Conservation (phyloP, 148 eudicot species). For the Fagopyrum esculentum region DNA sequence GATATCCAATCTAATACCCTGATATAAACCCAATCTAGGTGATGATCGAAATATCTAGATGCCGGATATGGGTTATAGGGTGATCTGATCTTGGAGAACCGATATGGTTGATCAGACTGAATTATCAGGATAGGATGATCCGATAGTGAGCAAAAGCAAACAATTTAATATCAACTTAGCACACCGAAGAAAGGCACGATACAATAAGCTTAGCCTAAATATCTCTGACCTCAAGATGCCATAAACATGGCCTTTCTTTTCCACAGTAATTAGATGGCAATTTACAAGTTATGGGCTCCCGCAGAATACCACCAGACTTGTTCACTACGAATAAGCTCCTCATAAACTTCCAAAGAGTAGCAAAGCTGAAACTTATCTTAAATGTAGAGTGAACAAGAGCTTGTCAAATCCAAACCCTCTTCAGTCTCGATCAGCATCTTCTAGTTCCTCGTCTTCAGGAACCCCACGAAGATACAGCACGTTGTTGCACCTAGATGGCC, state of each 20-base stretch:
- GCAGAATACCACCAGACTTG: neutral
- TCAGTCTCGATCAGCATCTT: slow-evolving; percentile 62
- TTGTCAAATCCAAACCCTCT: neutral
- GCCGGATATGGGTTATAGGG: no score
- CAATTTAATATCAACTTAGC: neutral
- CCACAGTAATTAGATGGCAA: neutral
- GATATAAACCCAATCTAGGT: no score
- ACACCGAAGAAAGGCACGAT: neutral
- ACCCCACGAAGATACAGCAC: slow-evolving; percentile 85
- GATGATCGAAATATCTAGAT: no score
- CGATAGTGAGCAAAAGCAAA: neutral
- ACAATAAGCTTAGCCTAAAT: slow-evolving; percentile 1
- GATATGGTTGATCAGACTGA: no score
- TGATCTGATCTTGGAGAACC: no score
- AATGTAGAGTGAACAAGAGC: neutral
- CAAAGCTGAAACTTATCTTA: neutral
- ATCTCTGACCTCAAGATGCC: neutral
- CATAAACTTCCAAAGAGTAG: neutral
- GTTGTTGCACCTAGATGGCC: slow-evolving; percentile 60
- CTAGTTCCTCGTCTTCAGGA: slow-evolving; percentile 82
- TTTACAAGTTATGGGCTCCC: neutral
- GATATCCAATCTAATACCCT: no score
- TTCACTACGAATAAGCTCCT: slow-evolving; percentile 2
- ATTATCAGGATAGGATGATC: no score
- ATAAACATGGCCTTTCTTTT: neutral